Evolutionary conservation across 2,329 filamentous ascomycete species (phyloP).

Genomic region (Dothideomycetes sp.): DNA sequence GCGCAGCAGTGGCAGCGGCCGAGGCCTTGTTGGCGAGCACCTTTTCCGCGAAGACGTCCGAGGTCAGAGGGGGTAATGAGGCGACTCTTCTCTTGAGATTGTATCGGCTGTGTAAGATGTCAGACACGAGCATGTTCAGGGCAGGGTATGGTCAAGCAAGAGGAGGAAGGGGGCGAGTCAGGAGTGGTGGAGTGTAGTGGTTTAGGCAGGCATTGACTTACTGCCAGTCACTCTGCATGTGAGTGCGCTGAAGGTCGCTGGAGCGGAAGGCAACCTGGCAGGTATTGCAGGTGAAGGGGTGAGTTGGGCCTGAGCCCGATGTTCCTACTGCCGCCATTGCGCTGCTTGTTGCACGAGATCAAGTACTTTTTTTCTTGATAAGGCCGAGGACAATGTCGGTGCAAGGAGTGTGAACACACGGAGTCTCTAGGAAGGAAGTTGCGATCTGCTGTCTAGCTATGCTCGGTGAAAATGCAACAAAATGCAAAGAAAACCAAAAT

Average conservation of each 20-base stretch:
- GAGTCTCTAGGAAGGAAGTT: too few species aligned
- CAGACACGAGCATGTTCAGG: neutral
- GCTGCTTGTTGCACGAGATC: too few species aligned
- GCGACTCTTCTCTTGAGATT: conserved; percentile 93
- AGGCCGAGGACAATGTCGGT: too few species aligned
- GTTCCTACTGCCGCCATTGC: neutral
- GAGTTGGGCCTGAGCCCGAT: conserved; percentile 27
- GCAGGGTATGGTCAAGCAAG: neutral
- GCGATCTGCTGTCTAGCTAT: too few species aligned
- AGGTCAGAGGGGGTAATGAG: conserved; percentile 77
- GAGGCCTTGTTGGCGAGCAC: conserved; percentile 82
- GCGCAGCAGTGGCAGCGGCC: conserved; percentile 73
- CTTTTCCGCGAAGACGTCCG: conserved; percentile 91
- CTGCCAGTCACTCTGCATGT: conserved; percentile 99
- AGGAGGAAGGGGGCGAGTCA: conserved; percentile 6
- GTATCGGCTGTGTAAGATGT: conserved; percentile 54
- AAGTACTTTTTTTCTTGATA: too few species aligned
- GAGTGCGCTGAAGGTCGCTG: conserved; percentile 81
- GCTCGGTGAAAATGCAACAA: too few species aligned
- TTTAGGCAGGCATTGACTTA: conserved; percentile 39
- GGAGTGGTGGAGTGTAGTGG: neutral
- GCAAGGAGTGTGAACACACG: too few species aligned
- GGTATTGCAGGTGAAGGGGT: conserved; percentile 96
- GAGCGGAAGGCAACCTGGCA: conserved; percentile 95
- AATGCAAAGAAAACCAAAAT: too few species aligned